phyloP scores from a whole-genome alignment of 2,329 filamentous ascomycete genomes.

The Chalaropsis thielavioides region DNA sequence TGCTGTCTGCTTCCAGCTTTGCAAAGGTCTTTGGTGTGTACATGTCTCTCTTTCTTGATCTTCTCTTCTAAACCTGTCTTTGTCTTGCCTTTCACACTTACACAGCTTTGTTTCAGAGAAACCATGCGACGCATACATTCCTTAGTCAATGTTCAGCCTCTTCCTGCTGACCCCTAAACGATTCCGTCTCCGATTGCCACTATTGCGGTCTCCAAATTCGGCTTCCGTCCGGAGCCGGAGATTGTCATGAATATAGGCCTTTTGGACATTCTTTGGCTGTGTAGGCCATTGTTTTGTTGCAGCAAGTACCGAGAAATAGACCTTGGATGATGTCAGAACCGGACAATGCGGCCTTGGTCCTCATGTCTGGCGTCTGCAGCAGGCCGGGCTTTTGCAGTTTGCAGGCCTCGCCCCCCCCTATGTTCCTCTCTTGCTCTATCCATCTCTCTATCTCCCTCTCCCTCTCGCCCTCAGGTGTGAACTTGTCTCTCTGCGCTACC shows the following conservation, averaged over 20 bases:
- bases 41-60: neutral
- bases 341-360: neutral
- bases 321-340: no score
- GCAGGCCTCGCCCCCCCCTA: neutral
- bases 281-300: neutral
- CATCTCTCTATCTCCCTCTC: neutral
- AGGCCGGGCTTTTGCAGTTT: neutral
- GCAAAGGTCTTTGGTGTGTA: conserved; percentile 1
- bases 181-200: neutral
- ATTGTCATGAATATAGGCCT: neutral
- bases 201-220: neutral
- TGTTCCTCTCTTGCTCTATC: neutral
- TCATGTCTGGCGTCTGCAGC: neutral
- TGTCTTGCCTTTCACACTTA: neutral
- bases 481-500: neutral
- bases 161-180: neutral
- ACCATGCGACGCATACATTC: neutral
- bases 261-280: no score
- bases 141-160: neutral
- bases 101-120: neutral
- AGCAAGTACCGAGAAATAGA: neutral
- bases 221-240: neutral
- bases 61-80: neutral
- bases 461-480: neutral
- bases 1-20: neutral